Evolutionary conservation across 176 grass and related monocot genomes (phyloP).

Genomic region (Stipa capillata): DNA sequence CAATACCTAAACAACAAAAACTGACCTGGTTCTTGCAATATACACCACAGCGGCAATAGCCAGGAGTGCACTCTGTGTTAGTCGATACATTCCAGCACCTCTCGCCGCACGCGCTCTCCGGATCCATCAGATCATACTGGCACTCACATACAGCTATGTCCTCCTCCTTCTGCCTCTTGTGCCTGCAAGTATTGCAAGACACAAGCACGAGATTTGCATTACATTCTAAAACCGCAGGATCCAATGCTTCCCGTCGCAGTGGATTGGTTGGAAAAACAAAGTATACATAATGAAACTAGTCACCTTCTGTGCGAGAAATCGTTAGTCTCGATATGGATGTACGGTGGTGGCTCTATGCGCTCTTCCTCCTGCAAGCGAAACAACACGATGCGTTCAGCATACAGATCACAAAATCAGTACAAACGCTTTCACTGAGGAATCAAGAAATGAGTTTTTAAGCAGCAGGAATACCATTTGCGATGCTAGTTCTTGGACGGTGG

Average conservation of each 20-base stretch:
- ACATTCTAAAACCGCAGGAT: not conserved
- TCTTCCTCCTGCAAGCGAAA: slow-evolving; percentile 37
- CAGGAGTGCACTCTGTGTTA: slow-evolving; percentile 90
- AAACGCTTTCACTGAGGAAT: not conserved
- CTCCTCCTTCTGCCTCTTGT: slow-evolving; percentile 79
- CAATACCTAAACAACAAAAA: not conserved
- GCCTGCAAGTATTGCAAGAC: slow-evolving; percentile 49
- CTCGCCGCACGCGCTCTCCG: slow-evolving; percentile 74
- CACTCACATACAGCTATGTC: slow-evolving; percentile 90
- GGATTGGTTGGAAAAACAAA: not conserved
- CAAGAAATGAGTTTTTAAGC: not conserved
- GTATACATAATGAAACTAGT: not conserved
- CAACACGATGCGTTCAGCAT: not conserved
- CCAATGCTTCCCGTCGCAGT: not conserved
- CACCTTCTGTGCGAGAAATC: slow-evolving; percentile 82
- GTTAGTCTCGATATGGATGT: slow-evolving; percentile 78
- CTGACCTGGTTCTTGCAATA: slow-evolving; percentile 92
- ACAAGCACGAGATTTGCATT: not conserved
- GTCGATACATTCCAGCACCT: slow-evolving; percentile 83
- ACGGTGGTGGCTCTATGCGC: slow-evolving; percentile 30
- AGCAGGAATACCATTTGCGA: slow-evolving; percentile 16
- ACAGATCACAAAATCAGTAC: not conserved
- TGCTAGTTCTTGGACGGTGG: not conserved
- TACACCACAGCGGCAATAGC: slow-evolving; percentile 74
- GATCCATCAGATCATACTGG: slow-evolving; percentile 61